A percentile compares a stretch with the other conserved stretches of the same genome.
phyloP scores from a whole-genome alignment of 129 eudicot genomes.

The Pseudognaphalium luteoalbum region DNA sequence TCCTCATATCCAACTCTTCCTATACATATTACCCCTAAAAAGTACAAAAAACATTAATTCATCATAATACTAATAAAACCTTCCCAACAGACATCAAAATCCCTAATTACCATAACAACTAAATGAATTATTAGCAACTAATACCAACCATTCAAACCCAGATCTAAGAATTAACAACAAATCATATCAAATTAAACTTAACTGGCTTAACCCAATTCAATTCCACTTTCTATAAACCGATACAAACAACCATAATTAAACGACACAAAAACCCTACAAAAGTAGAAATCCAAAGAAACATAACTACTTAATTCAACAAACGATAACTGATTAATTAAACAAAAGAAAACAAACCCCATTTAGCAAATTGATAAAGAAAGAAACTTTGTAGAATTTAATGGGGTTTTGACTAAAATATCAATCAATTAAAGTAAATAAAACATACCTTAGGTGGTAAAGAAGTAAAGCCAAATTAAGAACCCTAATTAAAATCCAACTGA shows the following conservation, averaged over 20 bases:
- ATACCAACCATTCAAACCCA: slow-evolving; percentile 32
- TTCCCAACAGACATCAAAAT: slow-evolving; percentile 27
- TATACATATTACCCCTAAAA: slow-evolving; percentile 31
- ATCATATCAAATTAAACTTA: slow-evolving; percentile 36
- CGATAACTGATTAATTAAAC: slow-evolving; percentile 14
- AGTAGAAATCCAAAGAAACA: slow-evolving; percentile 16
- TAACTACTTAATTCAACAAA: slow-evolving; percentile 5
- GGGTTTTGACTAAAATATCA: slow-evolving; percentile 21
- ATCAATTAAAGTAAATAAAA: slow-evolving; percentile 5
- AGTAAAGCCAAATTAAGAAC: slow-evolving; percentile 34
- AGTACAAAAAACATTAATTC: slow-evolving; percentile 19
- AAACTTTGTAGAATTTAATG: background rate
- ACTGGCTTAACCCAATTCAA: slow-evolving; percentile 19
- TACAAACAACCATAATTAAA: slow-evolving; percentile 21
- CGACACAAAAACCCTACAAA: slow-evolving; percentile 28
- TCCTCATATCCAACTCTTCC: slow-evolving; percentile 57
- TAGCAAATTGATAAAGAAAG: slow-evolving; percentile 14
- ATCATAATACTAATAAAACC: slow-evolving; percentile 28
- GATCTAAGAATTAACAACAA: slow-evolving; percentile 43
- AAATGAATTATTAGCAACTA: background rate
- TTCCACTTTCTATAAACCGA: slow-evolving; percentile 32
- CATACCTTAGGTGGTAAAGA: slow-evolving; percentile 36
- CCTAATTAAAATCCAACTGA: slow-evolving; percentile 24
- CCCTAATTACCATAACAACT: slow-evolving; percentile 26
- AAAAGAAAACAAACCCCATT: slow-evolving; percentile 14